Conservation (phyloP, 2,329 filamentous ascomycete species). For the Trichoderma breve region DNA sequence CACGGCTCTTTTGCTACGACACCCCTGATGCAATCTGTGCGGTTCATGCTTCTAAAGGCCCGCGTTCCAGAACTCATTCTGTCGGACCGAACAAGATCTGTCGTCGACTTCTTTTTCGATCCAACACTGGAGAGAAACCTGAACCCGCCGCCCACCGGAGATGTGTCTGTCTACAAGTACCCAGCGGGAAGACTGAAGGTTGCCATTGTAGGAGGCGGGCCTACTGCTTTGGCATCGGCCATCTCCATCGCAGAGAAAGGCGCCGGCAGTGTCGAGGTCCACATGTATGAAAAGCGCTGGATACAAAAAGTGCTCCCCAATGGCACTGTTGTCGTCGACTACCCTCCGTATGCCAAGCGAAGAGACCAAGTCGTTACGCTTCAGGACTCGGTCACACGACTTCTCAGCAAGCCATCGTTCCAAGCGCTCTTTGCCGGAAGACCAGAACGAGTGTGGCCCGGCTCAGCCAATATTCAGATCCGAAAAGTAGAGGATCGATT, state of each 20-base stretch:
- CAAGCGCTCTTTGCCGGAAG: constrained; percentile 34
- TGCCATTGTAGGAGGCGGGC: constrained; percentile 35
- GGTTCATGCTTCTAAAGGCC: constrained; percentile 36
- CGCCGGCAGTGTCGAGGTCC: constrained; percentile 32
- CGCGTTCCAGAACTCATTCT: constrained; percentile 26
- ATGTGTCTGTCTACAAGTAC: constrained; percentile 31
- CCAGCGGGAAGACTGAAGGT: constrained; percentile 31
- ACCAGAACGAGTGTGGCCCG: constrained; percentile 38
- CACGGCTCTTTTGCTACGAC: constrained; percentile 33
- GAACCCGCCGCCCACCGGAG: constrained; percentile 23
- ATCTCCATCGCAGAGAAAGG: constrained; percentile 37
- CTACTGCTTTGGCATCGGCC: constrained; percentile 34
- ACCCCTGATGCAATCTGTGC: constrained; percentile 34
- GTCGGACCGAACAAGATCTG: constrained; percentile 26
- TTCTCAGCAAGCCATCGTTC: constrained; percentile 30
- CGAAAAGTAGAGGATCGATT: constrained; percentile 39
- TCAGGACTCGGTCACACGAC: constrained; percentile 34
- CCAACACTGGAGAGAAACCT: constrained; percentile 32
- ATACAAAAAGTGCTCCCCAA: constrained; percentile 23
- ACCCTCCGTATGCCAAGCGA: constrained; percentile 31
- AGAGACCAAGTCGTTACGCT: constrained; percentile 39
- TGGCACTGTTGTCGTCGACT: constrained; percentile 28
- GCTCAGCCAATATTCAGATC: constrained; percentile 38
- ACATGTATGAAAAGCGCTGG: constrained; percentile 38
- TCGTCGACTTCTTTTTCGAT: constrained; percentile 40